A percentile compares a stretch with the other conserved stretches of the same genome.
These are phyloP conservation scores for Clarireedia paspali DNA, from an alignment of 2,329 filamentous ascomycete species.

Conservation along the genomic window DNA sequence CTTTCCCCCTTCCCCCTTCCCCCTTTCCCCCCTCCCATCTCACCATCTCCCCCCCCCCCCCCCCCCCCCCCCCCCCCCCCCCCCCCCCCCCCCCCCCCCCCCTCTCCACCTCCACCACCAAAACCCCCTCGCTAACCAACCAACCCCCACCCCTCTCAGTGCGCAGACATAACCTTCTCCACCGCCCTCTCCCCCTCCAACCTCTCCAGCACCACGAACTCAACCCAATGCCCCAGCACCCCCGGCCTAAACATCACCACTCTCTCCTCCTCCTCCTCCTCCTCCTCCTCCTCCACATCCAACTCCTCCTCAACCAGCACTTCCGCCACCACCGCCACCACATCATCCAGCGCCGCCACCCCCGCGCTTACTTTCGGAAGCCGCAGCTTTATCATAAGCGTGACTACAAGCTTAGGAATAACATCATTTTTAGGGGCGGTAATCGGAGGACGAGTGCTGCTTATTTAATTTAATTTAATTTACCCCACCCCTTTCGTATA, in stretches of 20 bases:
- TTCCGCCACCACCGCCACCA: background rate
- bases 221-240: background rate
- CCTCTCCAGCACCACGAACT: background rate
- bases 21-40: no score
- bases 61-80: no score
- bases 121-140: background rate
- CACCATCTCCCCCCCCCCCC: background rate
- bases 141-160: background rate
- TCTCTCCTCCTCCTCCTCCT: background rate
- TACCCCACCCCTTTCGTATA: no score
- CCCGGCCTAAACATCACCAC: background rate
- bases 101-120: background rate
- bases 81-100: background rate
- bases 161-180: constrained; percentile 7
- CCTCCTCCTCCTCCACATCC: background rate
- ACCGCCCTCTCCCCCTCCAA: background rate
- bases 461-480: no score
- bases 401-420: no score
- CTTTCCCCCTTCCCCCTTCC: no score
- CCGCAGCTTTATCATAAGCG: no score
- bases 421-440: no score
- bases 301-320: no score
- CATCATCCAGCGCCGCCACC: no score
- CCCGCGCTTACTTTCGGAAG: no score
- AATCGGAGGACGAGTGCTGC: no score